Percentiles rank a stretch among this genome's conserved stretches.
Evolutionary conservation across 345 rosid genomes (phyloP).

Genomic region (Boechera retrofracta): DNA sequence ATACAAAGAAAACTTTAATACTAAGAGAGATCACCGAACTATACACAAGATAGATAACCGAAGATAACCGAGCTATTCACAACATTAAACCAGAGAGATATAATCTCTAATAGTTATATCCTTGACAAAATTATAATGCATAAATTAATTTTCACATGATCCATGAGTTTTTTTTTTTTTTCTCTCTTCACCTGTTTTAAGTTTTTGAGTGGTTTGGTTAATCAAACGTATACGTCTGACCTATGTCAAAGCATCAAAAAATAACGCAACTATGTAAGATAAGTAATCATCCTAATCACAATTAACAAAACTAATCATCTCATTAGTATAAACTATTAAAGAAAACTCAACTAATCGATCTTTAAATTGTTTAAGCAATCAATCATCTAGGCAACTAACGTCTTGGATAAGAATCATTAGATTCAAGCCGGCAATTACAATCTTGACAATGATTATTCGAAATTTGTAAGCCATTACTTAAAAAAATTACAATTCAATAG

Average conservation of each 20-base stretch:
- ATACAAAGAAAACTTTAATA: too few relatives aligned
- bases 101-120: too few relatives aligned
- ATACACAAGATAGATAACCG: too few relatives aligned
- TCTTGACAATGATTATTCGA: background rate
- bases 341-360: background rate
- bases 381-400: background rate
- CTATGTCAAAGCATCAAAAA: background rate
- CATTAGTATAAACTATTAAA: background rate
- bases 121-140: too few relatives aligned
- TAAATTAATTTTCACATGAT: too few relatives aligned
- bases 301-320: background rate
- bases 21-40: too few relatives aligned
- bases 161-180: too few relatives aligned
- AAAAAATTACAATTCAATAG: background rate
- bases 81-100: too few relatives aligned
- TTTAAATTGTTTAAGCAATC: background rate
- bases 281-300: background rate
- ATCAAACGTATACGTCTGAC: background rate
- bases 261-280: background rate
- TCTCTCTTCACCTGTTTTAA: too few relatives aligned
- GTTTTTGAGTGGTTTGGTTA: background rate
- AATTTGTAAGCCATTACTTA: background rate
- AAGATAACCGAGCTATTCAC: too few relatives aligned
- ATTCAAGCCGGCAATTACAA: background rate
- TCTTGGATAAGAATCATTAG: background rate